phyloP scores from a whole-genome alignment of 139 green algal species.

The Micractinium conductrix region DNA sequence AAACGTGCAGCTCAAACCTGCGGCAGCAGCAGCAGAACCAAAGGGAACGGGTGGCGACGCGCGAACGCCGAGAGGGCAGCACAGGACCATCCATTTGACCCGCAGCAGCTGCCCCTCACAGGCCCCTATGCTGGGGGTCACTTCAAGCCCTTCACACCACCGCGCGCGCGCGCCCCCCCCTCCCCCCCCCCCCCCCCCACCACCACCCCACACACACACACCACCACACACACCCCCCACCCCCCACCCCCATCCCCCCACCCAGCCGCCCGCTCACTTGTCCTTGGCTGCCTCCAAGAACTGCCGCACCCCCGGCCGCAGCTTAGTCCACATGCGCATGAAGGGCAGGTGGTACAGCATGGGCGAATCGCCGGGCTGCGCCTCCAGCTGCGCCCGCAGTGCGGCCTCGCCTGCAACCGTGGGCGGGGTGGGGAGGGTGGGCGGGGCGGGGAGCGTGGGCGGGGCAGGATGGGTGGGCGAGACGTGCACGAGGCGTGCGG shows the following conservation, averaged over 20 bases:
- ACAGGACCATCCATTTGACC: too few relatives aligned
- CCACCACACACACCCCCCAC: background rate
- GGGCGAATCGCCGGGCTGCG: constrained; percentile 16
- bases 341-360: constrained; percentile 74
- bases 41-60: too few relatives aligned
- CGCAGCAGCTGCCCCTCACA: too few relatives aligned
- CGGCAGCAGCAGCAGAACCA: background rate
- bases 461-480: background rate
- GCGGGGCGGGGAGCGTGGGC: background rate
- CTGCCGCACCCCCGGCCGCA: constrained; percentile 78
- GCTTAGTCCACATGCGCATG: constrained; percentile 93
- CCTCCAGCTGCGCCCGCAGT: constrained; percentile 18
- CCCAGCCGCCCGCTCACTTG: background rate
- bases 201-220: too few relatives aligned
- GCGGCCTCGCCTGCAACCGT: constrained; percentile 1
- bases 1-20: constrained; percentile 84
- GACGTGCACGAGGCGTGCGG: background rate
- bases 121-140: too few relatives aligned
- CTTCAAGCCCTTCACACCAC: too few relatives aligned
- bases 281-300: constrained; percentile 65
- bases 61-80: too few relatives aligned
- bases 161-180: background rate
- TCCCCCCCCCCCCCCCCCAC: background rate
- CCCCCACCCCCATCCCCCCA: background rate
- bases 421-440: background rate